phyloP scores from a whole-genome alignment of 768 basidiomycete genomes.

The Pleurotus pulmonarius region DNA sequence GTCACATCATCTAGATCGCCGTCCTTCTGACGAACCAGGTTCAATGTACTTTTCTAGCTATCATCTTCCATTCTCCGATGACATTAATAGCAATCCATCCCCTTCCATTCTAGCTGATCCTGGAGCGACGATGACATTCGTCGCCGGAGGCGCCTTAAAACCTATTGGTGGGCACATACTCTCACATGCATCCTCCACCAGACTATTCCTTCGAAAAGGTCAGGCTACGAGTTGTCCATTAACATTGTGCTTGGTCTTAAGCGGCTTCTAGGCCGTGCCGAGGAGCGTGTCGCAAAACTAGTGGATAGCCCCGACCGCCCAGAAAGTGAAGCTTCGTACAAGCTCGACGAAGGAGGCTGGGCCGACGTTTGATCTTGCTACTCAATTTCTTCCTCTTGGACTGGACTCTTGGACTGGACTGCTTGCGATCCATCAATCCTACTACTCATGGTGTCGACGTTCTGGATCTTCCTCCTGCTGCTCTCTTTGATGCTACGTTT shows the following conservation, averaged over 20 bases:
- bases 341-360: constrained; percentile 90
- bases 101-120: constrained; percentile 65
- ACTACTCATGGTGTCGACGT: no score
- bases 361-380: constrained; percentile 59
- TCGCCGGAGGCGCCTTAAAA: constrained; percentile 89
- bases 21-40: constrained; percentile 93
- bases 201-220: constrained; percentile 89
- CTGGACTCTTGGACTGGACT: no score
- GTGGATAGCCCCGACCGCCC: constrained; percentile 89
- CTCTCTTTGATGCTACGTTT: no score
- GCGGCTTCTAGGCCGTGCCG: constrained; percentile 65
- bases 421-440: no score
- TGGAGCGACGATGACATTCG: constrained; percentile 93
- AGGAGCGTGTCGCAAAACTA: constrained; percentile 87
- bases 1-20: constrained; percentile 54
- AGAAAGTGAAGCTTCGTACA: constrained; percentile 89
- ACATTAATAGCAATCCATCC: not conserved
- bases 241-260: not conserved
- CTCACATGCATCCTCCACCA: constrained; percentile 85
- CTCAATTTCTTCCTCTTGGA: not conserved
- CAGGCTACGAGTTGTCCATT: constrained; percentile 9
- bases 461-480: no score
- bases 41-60: constrained; percentile 50
- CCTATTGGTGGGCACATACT: constrained; percentile 89
- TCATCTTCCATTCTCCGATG: not conserved